Conservation (phyloP, 163 green algal species). For the Scenedesmus sp. region DNA sequence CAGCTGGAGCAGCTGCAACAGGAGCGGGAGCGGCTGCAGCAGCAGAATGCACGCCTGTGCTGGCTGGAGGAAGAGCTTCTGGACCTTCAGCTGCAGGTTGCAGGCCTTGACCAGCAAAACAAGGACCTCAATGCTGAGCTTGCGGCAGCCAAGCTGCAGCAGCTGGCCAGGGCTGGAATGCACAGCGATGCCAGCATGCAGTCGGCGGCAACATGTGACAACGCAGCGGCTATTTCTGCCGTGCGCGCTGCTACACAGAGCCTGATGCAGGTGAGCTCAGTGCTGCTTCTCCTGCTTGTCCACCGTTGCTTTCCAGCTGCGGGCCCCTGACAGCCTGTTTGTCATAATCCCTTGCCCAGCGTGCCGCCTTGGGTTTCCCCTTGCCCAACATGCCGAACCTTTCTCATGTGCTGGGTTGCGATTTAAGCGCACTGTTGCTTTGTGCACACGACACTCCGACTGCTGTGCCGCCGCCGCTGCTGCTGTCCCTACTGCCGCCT, state of each 20-base stretch:
- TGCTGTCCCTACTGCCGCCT: neutral
- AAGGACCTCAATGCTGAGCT: conserved; percentile 30
- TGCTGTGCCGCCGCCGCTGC: neutral
- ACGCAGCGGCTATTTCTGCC: conserved; percentile 21
- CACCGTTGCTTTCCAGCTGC: neutral
- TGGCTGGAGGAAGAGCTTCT: conserved; percentile 23
- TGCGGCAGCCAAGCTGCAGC: conserved; percentile 14
- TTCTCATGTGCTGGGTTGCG: too few relatives aligned
- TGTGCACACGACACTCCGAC: neutral
- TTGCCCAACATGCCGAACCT: neutral
- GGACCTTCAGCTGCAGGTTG: conserved; percentile 15
- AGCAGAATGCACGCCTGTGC: neutral
- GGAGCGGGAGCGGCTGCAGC: neutral
- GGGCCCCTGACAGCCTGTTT: too few relatives aligned
- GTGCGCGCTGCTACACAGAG: neutral
- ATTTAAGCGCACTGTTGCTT: too few relatives aligned
- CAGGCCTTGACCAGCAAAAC: conserved; percentile 10
- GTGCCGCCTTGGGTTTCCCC: neutral
- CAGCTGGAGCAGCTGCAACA: conserved; percentile 19
- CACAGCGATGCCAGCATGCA: conserved; percentile 1
- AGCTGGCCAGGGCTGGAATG: neutral
- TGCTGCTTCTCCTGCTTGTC: neutral
- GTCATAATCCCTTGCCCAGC: too few relatives aligned
- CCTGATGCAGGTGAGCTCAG: conserved; percentile 7
- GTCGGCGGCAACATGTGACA: neutral